Evolutionary conservation across 2,329 filamentous ascomycete genomes (phyloP).

Genomic region (Drechslerella stenobrocha): DNA sequence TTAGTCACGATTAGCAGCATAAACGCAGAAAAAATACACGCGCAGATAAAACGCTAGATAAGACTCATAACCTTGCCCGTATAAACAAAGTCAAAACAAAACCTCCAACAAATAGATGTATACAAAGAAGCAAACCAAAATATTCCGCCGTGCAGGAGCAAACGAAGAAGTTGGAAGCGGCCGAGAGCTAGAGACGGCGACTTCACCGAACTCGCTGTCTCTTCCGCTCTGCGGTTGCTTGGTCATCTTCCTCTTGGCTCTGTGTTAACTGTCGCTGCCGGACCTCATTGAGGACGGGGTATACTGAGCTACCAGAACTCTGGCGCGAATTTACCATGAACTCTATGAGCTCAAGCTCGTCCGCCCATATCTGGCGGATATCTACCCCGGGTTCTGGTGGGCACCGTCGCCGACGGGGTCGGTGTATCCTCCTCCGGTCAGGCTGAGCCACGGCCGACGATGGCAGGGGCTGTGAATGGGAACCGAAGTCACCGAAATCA

Average conservation of each 20-base stretch:
- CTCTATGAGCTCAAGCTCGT: slow-evolving; percentile 46
- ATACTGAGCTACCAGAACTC: slow-evolving; percentile 36
- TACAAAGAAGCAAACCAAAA: slow-evolving; percentile 14
- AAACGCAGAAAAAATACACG: too few species aligned
- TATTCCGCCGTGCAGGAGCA: too few species aligned
- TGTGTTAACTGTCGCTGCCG: slow-evolving; percentile 21
- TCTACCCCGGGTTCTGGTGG: slow-evolving; percentile 30
- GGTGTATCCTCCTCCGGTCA: slow-evolving; percentile 17
- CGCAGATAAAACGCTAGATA: too few species aligned
- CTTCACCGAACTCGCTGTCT: slow-evolving; percentile 16
- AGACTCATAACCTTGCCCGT: too few species aligned
- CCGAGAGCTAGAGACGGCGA: not conserved
- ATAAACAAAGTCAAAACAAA: slow-evolving; percentile 2
- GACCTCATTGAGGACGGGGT: slow-evolving; percentile 40
- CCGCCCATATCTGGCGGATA: slow-evolving; percentile 46
- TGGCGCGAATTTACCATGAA: slow-evolving; percentile 38
- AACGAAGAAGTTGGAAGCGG: not conserved
- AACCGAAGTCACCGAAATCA: slow-evolving; percentile 21
- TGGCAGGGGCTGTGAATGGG: slow-evolving; percentile 35
- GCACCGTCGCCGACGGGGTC: slow-evolving; percentile 29
- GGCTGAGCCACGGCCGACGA: slow-evolving; percentile 14
- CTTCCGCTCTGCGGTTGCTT: slow-evolving; percentile 3
- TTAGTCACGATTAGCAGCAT: too few species aligned
- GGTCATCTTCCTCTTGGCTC: slow-evolving; percentile 22
- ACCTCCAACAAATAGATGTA: slow-evolving; percentile 13